phyloP scores from a whole-genome alignment of 192 early-diverging fungal species.

The Paraglomus brasilianum region DNA sequence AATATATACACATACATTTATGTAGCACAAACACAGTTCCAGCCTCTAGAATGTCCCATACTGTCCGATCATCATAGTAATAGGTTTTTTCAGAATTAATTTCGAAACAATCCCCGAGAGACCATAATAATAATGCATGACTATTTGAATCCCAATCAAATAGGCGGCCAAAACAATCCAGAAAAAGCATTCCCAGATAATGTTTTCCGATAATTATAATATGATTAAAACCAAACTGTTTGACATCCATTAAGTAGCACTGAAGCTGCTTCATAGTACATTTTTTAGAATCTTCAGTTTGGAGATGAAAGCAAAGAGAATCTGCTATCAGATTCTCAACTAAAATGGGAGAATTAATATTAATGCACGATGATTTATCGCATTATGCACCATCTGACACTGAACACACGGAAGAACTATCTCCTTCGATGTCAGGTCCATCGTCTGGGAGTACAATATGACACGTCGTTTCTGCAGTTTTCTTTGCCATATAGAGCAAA shows the following conservation, averaged over 20 bases:
- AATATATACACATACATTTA: slow-evolving; percentile 28
- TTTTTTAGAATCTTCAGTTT: slow-evolving; percentile 26
- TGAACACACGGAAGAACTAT: slow-evolving; percentile 13
- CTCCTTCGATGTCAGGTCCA: background rate
- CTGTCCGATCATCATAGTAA: slow-evolving; percentile 23
- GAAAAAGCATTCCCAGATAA: slow-evolving; percentile 22
- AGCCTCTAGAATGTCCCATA: background rate
- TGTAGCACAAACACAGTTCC: slow-evolving; percentile 26
- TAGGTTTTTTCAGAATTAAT: slow-evolving; percentile 26
- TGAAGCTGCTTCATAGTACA: slow-evolving; percentile 23
- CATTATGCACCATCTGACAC: slow-evolving; percentile 5
- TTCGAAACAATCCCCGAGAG: slow-evolving; percentile 24
- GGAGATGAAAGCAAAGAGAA: slow-evolving; percentile 20
- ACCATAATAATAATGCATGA: slow-evolving; percentile 25
- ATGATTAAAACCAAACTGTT: slow-evolving; percentile 29
- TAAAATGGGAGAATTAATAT: slow-evolving; percentile 21
- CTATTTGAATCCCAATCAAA: slow-evolving; percentile 11
- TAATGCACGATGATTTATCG: slow-evolving; percentile 12
- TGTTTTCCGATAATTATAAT: slow-evolving; percentile 20
- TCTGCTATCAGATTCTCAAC: slow-evolving; percentile 26
- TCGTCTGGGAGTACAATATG: slow-evolving; percentile 25
- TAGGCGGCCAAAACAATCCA: slow-evolving; percentile 21
- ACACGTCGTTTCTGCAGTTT: slow-evolving; percentile 8
- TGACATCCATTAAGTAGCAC: slow-evolving; percentile 21
- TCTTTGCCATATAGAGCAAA: background rate